A percentile compares a stretch with the other conserved stretches of the same genome.
Conservation (phyloP, 495 filamentous ascomycete genomes). For the Lasiosphaeris hirsuta region DNA sequence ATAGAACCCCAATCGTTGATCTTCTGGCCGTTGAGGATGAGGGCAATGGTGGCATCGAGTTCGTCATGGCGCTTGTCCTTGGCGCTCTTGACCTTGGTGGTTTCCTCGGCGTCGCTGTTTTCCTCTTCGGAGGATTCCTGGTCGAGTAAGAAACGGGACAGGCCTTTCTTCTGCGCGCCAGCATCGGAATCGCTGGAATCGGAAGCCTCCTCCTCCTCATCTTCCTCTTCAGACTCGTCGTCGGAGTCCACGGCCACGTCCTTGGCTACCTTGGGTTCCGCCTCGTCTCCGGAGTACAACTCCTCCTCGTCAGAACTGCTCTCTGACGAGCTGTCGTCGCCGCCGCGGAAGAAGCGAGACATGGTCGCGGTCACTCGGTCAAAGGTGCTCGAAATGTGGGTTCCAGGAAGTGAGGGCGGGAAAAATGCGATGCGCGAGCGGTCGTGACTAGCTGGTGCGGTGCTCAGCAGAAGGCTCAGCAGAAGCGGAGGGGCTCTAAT, state of each 20-base stretch:
- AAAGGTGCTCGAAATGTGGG: conserved; percentile 8
- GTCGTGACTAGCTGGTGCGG: conserved; percentile 13
- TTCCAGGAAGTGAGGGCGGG: conserved; percentile 5
- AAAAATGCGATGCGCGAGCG: conserved; percentile 14
- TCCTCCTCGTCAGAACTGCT: conserved; percentile 88
- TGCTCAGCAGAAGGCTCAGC: conserved; percentile 20
- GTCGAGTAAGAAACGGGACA: conserved; percentile 77
- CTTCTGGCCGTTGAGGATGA: conserved; percentile 94
- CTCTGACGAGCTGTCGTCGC: conserved; percentile 81
- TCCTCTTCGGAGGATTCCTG: conserved; percentile 69
- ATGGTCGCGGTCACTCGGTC: conserved; percentile 44
- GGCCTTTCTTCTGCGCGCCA: conserved; percentile 59
- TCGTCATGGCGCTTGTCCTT: conserved; percentile 97
- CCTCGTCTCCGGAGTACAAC: conserved; percentile 75
- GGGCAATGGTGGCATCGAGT: conserved; percentile 79
- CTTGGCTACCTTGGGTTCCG: conserved; percentile 54
- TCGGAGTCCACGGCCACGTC: conserved; percentile 46
- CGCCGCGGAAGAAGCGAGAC: conserved; percentile 96
- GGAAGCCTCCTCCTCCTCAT: conserved; percentile 51
- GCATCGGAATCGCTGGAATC: conserved; percentile 65
- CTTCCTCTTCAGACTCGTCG: conserved; percentile 45
- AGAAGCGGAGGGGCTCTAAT: conserved; percentile 32
- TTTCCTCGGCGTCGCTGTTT: conserved; percentile 78
- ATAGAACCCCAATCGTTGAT: conserved; percentile 97
- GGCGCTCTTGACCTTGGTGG: conserved; percentile 84